These are phyloP conservation scores for Calonectria pseudoreteaudii DNA, from an alignment of 2,329 filamentous ascomycete species.

Conservation along the genomic window DNA sequence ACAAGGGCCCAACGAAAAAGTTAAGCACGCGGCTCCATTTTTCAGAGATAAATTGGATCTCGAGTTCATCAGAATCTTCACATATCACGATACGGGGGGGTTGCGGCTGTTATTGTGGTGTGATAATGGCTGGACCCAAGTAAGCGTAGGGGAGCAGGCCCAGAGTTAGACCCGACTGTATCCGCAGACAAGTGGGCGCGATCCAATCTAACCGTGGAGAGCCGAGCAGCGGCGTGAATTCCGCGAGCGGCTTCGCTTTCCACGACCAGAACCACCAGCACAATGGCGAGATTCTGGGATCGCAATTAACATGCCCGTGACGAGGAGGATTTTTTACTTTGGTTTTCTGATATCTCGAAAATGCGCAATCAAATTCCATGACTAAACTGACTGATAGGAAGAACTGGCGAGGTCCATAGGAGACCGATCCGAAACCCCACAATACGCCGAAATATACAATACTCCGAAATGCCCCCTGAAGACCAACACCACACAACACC, in stretches of 20 bases:
- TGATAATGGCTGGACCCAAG: neutral
- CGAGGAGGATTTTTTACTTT: neutral
- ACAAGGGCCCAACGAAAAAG: neutral
- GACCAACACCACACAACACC: neutral
- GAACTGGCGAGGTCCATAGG: neutral
- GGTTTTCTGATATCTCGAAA: neutral
- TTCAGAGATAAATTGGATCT: neutral
- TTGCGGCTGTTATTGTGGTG: slow-evolving; percentile 10
- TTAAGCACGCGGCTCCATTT: neutral
- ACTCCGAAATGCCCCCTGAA: neutral
- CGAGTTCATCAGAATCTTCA: slow-evolving; percentile 1
- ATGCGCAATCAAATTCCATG: neutral
- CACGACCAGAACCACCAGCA: neutral
- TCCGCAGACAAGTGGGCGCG: slow-evolving; percentile 11
- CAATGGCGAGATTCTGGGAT: neutral
- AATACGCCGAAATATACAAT: neutral
- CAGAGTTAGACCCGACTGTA: slow-evolving; percentile 1
- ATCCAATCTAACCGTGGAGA: neutral
- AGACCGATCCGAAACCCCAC: neutral
- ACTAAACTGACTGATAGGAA: slow-evolving; percentile 4
- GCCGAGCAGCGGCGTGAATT: slow-evolving; percentile 15
- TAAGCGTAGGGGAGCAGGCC: neutral
- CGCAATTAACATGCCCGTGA: neutral
- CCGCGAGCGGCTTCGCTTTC: slow-evolving; percentile 10
- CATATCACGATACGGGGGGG: neutral